Conservation (phyloP, 2,329 filamentous ascomycete species). For the Diaporthe sp. region DNA sequence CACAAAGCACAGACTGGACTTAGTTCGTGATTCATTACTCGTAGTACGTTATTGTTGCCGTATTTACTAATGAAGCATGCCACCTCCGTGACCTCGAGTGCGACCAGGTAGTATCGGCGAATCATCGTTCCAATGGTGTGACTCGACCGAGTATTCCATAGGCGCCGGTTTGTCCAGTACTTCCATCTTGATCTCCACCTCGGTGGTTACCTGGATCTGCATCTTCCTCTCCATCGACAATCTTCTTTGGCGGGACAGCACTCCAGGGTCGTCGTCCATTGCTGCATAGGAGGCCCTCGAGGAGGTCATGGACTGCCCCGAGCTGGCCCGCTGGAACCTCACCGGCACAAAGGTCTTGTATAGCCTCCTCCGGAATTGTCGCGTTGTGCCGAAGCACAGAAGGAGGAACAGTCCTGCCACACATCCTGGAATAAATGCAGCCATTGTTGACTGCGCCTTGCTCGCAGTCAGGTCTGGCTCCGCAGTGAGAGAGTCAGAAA, state of each 20-base stretch:
- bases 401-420: constrained; percentile 38
- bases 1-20: background rate
- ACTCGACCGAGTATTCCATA: background rate
- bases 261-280: constrained; percentile 39
- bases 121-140: constrained; percentile 28
- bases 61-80: background rate
- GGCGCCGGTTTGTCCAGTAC: constrained; percentile 3
- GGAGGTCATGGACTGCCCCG: constrained; percentile 19
- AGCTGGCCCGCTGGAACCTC: constrained; percentile 6
- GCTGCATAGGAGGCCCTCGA: constrained; percentile 22
- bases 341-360: constrained; percentile 31
- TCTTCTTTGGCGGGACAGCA: constrained; percentile 40
- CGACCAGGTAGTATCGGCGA: constrained; percentile 11
- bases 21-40: background rate
- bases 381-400: constrained; percentile 38
- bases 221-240: constrained; percentile 40
- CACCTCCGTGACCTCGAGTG: background rate
- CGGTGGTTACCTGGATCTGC: constrained; percentile 40
- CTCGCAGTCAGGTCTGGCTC: constrained; percentile 36
- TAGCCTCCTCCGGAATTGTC: constrained; percentile 31
- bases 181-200: constrained; percentile 40
- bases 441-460: constrained; percentile 11
- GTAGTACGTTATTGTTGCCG: background rate
- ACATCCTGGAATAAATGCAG: constrained; percentile 38
- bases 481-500: background rate